Base-by-base conservation (phyloP, 2,329 filamentous ascomycete species). In the Fusarium nematophilum region DNA sequence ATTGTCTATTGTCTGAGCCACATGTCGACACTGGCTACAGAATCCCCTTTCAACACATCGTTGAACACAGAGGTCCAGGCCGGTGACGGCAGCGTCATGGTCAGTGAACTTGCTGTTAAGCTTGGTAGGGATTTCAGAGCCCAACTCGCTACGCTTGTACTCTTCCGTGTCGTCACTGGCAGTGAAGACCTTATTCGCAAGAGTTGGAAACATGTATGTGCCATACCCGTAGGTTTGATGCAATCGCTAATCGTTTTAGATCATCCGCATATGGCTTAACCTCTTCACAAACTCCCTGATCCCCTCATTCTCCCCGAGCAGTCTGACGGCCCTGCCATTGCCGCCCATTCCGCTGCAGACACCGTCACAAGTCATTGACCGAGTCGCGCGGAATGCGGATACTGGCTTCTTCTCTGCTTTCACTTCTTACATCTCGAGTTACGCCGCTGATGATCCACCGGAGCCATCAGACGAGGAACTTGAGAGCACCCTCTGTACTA, bases 381-480 rank as follows among this genome's bases (percentile, higher is more conserved):
- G 94, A 52, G 93, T 89, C 52, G 83, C 90, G 34, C 90, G 92
- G 62, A 82, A 88, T 27, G 86, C 83, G 53, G 95, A 99, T 23
- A 88, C 88, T 3, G 93, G 95, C 6, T 85, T 99, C 43, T 93
- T 99, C 73, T 97, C 93, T 4, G 93, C 94, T 1, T 92, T 99
- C 69, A 96, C 94, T 1, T 96, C 91, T 5, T 99, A 98, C 70
- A 93, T 99, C 26, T 96, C 93, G n/a, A 98, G 94, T 74, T 98
- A 99, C 73, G 95, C 96, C 34, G 96, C 95, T 9, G 95, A 98
- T 74, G 95, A 99, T 71, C 95, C 95, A 10, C 95, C 95, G 0
- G 95, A 99, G 77, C 95, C 95, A 3, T 98, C 95, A 2, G 93
- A 98, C 63, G 94, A 98, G 72, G 95, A 99, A 73, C 83, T 99